These are phyloP conservation scores for Nymphaea colorata DNA, from an alignment of 164 flowering plant genomes.

Conservation along the genomic window DNA sequence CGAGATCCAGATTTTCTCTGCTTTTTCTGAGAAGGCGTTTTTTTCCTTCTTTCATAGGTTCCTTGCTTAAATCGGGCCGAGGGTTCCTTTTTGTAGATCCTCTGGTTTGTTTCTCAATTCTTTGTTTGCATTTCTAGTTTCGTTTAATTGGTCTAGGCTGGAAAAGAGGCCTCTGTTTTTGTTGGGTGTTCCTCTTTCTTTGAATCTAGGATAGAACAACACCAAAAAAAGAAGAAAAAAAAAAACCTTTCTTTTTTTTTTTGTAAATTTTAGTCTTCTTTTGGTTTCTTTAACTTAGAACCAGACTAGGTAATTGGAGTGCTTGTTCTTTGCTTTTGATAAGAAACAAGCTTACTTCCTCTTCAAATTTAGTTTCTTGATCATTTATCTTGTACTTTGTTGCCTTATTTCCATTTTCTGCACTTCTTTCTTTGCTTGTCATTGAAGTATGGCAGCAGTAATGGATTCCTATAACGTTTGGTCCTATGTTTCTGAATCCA, in stretches of 20 bases:
- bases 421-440: background rate
- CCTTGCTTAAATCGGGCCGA: conserved; percentile 16
- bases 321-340: conserved; percentile 32
- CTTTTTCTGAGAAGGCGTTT: conserved; percentile 2
- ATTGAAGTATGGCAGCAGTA: conserved; percentile 39
- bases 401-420: background rate
- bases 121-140: too few species aligned
- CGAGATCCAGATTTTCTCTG: conserved; percentile 37
- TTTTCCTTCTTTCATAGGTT: conserved; percentile 4
- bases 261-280: conserved; percentile 9
- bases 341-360: conserved; percentile 33
- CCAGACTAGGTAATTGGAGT: conserved; percentile 2
- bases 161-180: conserved; percentile 20
- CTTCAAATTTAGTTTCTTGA: conserved; percentile 1
- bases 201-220: background rate
- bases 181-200: conserved; percentile 6
- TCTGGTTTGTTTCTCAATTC: conserved; percentile 13
- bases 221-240: background rate
- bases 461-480: conserved; percentile 40
- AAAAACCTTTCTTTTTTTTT: too few species aligned
- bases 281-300: conserved; percentile 5
- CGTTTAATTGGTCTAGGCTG: background rate
- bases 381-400: background rate
- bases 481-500: conserved; percentile 17
- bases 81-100: conserved; percentile 63